Conservation (phyloP, 2,329 filamentous ascomycete species). For the Rhytidhysteron rufulum region DNA sequence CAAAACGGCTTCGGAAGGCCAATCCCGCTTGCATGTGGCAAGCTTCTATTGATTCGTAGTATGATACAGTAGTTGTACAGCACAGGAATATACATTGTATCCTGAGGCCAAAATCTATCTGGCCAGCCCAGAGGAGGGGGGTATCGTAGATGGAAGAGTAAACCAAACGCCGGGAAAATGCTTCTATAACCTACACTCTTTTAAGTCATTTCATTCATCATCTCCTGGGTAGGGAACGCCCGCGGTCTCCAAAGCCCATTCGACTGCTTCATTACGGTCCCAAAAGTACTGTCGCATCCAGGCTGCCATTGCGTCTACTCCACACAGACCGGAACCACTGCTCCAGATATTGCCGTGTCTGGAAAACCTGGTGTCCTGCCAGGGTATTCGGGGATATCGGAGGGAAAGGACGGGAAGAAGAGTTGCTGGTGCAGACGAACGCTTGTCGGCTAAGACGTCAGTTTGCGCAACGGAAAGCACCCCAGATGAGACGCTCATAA, state of each 20-base stretch:
- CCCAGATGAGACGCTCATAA: constrained; percentile 30
- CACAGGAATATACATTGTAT: too few relatives aligned
- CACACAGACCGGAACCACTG: constrained; percentile 26
- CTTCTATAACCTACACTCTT: too few relatives aligned
- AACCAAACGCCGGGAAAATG: too few relatives aligned
- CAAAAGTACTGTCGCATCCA: constrained; percentile 37
- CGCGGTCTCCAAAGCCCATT: constrained; percentile 23
- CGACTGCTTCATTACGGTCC: constrained; percentile 29
- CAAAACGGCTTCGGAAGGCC: too few relatives aligned
- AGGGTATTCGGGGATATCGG: constrained; percentile 24
- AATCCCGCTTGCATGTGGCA: too few relatives aligned
- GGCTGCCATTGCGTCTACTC: constrained; percentile 28
- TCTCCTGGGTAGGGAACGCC: constrained; percentile 27
- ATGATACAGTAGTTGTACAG: too few relatives aligned
- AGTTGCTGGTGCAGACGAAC: constrained; percentile 22
- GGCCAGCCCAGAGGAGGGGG: too few relatives aligned
- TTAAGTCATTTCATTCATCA: too few relatives aligned
- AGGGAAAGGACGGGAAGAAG: constrained; percentile 23
- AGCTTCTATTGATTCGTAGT: too few relatives aligned
- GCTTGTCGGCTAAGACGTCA: constrained; percentile 21
- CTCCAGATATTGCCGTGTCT: constrained; percentile 31
- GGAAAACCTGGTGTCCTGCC: constrained; percentile 26
- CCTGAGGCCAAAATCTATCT: too few relatives aligned
- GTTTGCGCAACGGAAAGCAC: constrained; percentile 25
- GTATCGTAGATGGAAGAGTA: too few relatives aligned